Evolutionary conservation across 2,329 filamentous ascomycete genomes (phyloP).

Genomic region (Aspergillus phoenicis): DNA sequence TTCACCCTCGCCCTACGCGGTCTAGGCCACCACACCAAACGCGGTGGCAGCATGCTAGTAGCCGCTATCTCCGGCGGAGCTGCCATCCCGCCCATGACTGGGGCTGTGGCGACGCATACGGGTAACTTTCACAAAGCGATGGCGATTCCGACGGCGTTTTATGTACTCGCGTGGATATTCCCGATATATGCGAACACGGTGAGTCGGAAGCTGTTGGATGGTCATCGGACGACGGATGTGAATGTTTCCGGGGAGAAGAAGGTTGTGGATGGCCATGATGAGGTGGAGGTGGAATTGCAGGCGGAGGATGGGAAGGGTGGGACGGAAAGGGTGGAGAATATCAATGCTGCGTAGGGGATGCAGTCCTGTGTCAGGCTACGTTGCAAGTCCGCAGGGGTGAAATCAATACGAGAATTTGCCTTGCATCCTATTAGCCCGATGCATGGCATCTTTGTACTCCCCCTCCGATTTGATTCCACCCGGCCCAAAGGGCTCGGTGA

Average conservation of each 20-base stretch:
- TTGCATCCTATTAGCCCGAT: not conserved
- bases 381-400: not conserved
- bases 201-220: not conserved
- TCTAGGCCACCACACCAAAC: slow-evolving; percentile 8
- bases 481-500: not conserved
- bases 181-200: not conserved
- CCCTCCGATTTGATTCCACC: not conserved
- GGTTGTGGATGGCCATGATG: not conserved
- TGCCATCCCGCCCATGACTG: not conserved
- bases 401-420: not conserved
- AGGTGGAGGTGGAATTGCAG: not conserved
- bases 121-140: not conserved
- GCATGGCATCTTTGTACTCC: not conserved
- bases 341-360: not conserved
- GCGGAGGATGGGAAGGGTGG: not conserved
- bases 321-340: not conserved
- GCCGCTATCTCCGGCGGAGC: not conserved
- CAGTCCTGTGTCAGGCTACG: no score
- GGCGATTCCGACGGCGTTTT: not conserved
- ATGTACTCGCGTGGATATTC: not conserved
- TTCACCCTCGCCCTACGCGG: slow-evolving; percentile 6
- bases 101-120: not conserved
- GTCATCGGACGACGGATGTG: not conserved
- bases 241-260: not conserved
- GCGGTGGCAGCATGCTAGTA: slow-evolving; percentile 3